These are phyloP conservation scores for Geranomyces michiganensis DNA, from an alignment of 192 early-diverging fungal genomes.

Conservation along the genomic window DNA sequence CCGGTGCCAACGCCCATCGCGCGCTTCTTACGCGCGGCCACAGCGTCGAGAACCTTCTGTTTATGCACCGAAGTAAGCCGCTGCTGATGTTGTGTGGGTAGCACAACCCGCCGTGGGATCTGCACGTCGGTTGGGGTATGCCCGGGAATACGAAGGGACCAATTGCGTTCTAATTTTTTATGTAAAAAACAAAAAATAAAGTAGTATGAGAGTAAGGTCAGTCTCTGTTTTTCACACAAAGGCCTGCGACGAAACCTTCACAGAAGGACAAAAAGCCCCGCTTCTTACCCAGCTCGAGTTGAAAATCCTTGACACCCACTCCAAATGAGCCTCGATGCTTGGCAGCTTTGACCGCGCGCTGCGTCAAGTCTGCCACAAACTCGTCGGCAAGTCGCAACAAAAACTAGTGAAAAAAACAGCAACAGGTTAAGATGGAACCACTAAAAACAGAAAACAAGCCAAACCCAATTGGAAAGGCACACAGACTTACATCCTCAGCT, in stretches of 20 bases:
- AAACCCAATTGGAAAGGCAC: not conserved
- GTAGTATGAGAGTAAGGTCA: not conserved
- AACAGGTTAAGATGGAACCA: not conserved
- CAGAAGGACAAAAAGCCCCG: not conserved
- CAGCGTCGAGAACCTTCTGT: not conserved
- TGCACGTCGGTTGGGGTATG: slow-evolving; percentile 12
- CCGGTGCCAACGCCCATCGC: too few species aligned
- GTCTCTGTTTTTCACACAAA: not conserved
- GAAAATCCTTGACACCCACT: slow-evolving; percentile 32
- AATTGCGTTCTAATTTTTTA: slow-evolving; percentile 34
- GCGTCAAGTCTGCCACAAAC: slow-evolving; percentile 15
- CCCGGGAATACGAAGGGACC: slow-evolving; percentile 32
- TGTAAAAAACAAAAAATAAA: slow-evolving; percentile 7
- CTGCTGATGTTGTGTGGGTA: slow-evolving; percentile 7
- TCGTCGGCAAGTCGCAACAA: slow-evolving; percentile 28
- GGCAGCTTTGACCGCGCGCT: slow-evolving; percentile 26
- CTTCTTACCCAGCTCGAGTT: slow-evolving; percentile 31
- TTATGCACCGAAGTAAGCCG: slow-evolving; percentile 18
- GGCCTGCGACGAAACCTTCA: too few species aligned
- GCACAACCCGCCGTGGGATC: not conserved
- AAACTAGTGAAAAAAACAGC: slow-evolving; percentile 7
- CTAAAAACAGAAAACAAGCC: not conserved
- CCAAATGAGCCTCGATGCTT: slow-evolving; percentile 20
- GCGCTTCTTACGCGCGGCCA: not conserved
- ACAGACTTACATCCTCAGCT: slow-evolving; percentile 23